Base-by-base conservation (phyloP, 2,329 filamentous ascomycete genomes). In the Parastagonospora nodorum region DNA sequence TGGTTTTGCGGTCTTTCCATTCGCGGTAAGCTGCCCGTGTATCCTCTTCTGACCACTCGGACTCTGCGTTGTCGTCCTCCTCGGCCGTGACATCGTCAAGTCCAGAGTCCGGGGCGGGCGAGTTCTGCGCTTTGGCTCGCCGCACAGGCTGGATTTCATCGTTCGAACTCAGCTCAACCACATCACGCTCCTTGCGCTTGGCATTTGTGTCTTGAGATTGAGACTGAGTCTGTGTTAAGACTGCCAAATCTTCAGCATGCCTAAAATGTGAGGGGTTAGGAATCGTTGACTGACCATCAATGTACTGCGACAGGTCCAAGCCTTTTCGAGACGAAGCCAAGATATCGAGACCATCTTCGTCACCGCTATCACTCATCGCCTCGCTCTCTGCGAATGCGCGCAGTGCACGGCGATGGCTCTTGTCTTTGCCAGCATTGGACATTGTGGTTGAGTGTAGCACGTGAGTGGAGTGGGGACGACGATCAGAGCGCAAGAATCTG, bases 1-100 rank as follows among this genome's bases (percentile, higher is more conserved):
- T 68, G 0, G 75, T 75, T 51, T 82, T 84, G 40, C 82, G 78
- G 43, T 84, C 83, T 65, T 87, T 88, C 68, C 85, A 87, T n/a
- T 80, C 79, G 35, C 83, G 75, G 56, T 90, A 90, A 7, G 80
- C 79, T 16, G 80, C 78, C 24, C 83, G 81, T 1, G 63, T 61
- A 45, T 78, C 74, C 33, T 84, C 84, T 31, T 87, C 84, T 49
- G 85, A 84, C 51, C 64, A 71, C 33, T 71, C 66, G 12, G 60
- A 63, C 33, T 62, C 58, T 28, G 47, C 19, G 8, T 50, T 49
- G 9, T 49, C 39, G 11, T 50, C 50, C 15, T 48, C 50, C 28
- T 49, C 48, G 11, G 46, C 47, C 15, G 43, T 42, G 29, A 38
- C 48, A 27, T 59, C 55, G 12, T 60, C 43, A 6, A 45, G 48